phyloP scores from a whole-genome alignment of 1,139 yeast species.

The Scheffersomyces stambukii region DNA sequence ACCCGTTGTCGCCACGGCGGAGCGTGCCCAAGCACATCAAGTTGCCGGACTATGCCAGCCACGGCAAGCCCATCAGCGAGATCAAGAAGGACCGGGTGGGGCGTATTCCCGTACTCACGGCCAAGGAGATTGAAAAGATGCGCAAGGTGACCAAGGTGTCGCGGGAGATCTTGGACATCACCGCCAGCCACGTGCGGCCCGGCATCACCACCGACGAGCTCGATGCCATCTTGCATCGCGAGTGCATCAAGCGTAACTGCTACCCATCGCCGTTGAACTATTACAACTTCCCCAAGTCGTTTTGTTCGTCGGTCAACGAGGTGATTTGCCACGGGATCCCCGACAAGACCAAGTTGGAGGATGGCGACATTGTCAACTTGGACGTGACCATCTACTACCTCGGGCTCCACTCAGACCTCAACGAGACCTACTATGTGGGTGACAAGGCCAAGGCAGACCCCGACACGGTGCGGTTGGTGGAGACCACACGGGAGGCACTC shows the following conservation, averaged over 20 bases:
- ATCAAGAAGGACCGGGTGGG: conserved; percentile 67
- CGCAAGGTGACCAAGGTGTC: conserved; percentile 72
- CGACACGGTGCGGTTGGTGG: conserved; percentile 82
- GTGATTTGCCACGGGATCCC: conserved; percentile 98
- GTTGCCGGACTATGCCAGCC: conserved; percentile 78
- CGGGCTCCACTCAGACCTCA: conserved; percentile 92
- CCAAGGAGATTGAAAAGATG: conserved; percentile 68
- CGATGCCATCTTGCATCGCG: conserved; percentile 82
- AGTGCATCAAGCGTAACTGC: conserved; percentile 82
- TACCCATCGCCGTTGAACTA: conserved; percentile 97
- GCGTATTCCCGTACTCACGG: conserved; percentile 57
- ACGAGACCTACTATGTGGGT: conserved; percentile 96
- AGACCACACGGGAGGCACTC: conserved; percentile 87
- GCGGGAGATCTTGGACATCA: conserved; percentile 82
- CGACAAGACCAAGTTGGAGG: conserved; percentile 77
- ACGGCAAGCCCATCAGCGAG: conserved; percentile 80
- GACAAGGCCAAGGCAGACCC: conserved; percentile 74
- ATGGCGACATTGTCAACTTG: conserved; percentile 91
- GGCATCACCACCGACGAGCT: conserved; percentile 94
- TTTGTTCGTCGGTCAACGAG: conserved; percentile 93
- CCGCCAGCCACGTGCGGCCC: conserved; percentile 78
- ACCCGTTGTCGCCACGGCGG: conserved; percentile 76
- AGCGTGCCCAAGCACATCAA: conserved; percentile 66
- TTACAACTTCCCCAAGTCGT: conserved; percentile 88
- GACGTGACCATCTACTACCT: conserved; percentile 83